phyloP scores from a whole-genome alignment of 306 rosid genomes.

The Rosa chinensis region DNA sequence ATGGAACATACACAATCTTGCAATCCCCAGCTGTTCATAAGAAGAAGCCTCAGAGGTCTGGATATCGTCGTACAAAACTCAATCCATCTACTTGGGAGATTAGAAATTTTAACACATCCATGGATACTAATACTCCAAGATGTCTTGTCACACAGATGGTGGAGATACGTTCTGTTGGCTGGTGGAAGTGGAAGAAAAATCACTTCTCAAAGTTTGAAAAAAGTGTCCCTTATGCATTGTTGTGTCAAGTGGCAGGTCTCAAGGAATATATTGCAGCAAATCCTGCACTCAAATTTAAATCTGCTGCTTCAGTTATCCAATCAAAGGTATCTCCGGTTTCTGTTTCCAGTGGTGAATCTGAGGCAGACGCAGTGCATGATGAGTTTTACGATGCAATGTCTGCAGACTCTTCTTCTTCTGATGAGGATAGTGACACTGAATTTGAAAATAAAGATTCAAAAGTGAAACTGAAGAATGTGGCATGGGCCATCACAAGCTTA shows the following conservation, averaged over 20 bases:
- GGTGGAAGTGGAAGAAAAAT: constrained; percentile 72
- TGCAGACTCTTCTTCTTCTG: constrained; percentile 51
- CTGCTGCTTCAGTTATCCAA: constrained; percentile 37
- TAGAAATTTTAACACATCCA: constrained; percentile 61
- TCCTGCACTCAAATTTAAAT: constrained; percentile 52
- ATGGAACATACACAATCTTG: constrained; percentile 89
- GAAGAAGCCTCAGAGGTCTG: constrained; percentile 72
- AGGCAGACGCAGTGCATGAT: constrained; percentile 46
- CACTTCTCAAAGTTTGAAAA: constrained; percentile 72
- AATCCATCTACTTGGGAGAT: constrained; percentile 97
- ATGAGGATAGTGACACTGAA: constrained; percentile 34
- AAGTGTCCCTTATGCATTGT: constrained; percentile 75
- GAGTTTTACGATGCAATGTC: constrained; percentile 86
- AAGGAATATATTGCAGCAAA: constrained; percentile 89
- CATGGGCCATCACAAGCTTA: constrained; percentile 22
- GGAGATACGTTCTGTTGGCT: constrained; percentile 67
- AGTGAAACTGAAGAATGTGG: constrained; percentile 35
- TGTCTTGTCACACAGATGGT: constrained; percentile 83
- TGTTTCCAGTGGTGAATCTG: constrained; percentile 47
- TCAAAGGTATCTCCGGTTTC: constrained; percentile 49
- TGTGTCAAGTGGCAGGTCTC: constrained; percentile 92
- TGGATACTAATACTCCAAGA: constrained; percentile 54
- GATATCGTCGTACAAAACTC: constrained; percentile 76
- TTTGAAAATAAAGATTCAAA: constrained; percentile 24
- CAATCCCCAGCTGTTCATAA: constrained; percentile 77